These are phyloP conservation scores for Dryas integrifolia DNA, from an alignment of 331 rosid species.

Conservation along the genomic window DNA sequence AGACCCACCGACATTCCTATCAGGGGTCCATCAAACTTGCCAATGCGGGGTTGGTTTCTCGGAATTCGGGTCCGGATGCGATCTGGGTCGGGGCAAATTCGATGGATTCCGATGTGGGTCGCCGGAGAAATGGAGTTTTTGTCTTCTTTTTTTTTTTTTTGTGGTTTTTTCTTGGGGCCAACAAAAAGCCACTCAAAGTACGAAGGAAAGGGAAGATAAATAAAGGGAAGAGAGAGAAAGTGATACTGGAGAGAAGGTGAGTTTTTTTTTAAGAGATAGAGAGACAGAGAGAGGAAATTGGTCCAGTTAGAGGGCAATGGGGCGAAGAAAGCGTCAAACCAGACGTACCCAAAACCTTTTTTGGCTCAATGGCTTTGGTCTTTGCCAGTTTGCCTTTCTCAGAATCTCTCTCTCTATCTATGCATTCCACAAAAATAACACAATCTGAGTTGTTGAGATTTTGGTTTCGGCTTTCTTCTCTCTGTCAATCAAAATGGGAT, in stretches of 20 bases:
- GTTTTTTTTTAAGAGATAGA: background rate
- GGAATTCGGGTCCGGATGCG: slow-evolving; percentile 19
- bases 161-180: background rate
- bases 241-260: background rate
- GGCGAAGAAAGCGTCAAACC: slow-evolving; percentile 32
- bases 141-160: background rate
- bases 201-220: slow-evolving; percentile 17
- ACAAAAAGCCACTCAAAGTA: slow-evolving; percentile 13
- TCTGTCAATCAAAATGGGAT: background rate
- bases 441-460: background rate
- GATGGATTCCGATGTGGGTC: slow-evolving; percentile 28
- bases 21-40: slow-evolving; percentile 1
- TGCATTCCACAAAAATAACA: no score
- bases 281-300: background rate
- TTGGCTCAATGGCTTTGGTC: background rate
- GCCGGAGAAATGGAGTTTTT: slow-evolving; percentile 11
- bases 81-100: slow-evolving; percentile 13
- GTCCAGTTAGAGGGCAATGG: slow-evolving; percentile 2
- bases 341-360: slow-evolving; percentile 8
- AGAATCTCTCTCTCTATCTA: background rate
- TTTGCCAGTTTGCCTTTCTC: background rate
- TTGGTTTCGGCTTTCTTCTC: background rate
- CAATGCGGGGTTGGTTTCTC: slow-evolving; percentile 20
- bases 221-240: slow-evolving; percentile 14
- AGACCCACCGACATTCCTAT: slow-evolving; percentile 10